Base-by-base conservation (phyloP, 108 stramenopile species). In the Skeletonema menzelii region DNA sequence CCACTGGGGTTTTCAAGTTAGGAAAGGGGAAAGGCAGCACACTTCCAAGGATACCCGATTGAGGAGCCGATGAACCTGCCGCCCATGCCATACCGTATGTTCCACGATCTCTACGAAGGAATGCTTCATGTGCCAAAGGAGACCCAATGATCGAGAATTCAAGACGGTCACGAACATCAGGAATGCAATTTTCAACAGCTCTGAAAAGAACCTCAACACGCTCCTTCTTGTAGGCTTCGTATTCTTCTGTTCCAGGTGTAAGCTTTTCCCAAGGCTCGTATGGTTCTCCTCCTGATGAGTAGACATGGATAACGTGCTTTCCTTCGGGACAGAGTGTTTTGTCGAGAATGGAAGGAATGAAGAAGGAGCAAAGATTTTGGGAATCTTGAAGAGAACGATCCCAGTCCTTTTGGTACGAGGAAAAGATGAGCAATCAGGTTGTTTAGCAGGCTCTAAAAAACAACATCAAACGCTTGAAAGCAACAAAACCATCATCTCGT, bases 31-130 rank as follows among this genome's bases (percentile, higher is more conserved):
- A 95, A 8, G 95, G 91, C 5, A 95, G 67, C 12, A 93, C 66
- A 38, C 76, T 86, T 15, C 83, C 79, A 31, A 95, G 76, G 20
- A 93, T 22, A 56, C 95, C 95, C 68, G 95, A 88, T 37, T 95
- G 84, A 11, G 95, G 95, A 12, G 95, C 92, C 17, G 90, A 91
- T n/a, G 92, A 81, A 27, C 97, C 97, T 28, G 97, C 96, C 60
- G 95, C 94, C 97, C 97, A 97, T 10, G 95, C 97, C 80, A 96
- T 86, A 11, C 97, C 97, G 77, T 97, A 97, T 0, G 92, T 95
- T 49, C 94, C 96, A 26, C 93, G 73, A 63, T 94, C 92, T 56
- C 97, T 82, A 44, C 97, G 80, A n/a, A 95, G 74, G 83, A 97
- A 97, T 28, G 93, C 93, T 83, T 97, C 97, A 64, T 97, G 97